Base-by-base conservation (phyloP, 257 asterid species). In the Solanum verrucosum region DNA sequence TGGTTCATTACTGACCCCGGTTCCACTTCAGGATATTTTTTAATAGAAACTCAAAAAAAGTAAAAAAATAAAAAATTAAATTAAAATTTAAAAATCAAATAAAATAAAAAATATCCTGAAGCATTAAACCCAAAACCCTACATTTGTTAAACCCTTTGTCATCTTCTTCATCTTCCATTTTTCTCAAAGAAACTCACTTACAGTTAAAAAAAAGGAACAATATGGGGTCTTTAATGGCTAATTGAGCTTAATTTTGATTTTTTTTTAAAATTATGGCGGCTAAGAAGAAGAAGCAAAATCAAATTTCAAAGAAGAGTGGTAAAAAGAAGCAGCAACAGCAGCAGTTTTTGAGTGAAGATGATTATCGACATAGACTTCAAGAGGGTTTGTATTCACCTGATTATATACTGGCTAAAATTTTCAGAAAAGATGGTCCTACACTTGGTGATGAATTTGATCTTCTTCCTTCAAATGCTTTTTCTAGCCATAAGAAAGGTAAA, bases 351-450 rank as follows among this genome's bases (percentile, higher is more conserved):
- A 91, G 74, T 86, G 98, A 93, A 29, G 83, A 88, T 68, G 98
- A 97, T 87, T 94, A 90, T 88, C 71, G 93, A 92, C 89, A 20
- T 86, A 90, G 96, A 88, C 93, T 93, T 68, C 99, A 97, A 94
- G 99, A 96, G 92, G 92, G 92, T 83, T 79, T 94, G 91, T 95
- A 91, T 90, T 88, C 91, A 68, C 90, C 96, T 65, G 99, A 95
- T 87, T 79, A 93, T 87, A 95, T 96, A 92, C 81, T 93, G 46
- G 75, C 92, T 85, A 95, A 93, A 86, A 91, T 93, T 88, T 96
- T 95, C 91, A 89, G 99, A 84, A 94, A 94, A 92, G 99, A 96
- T 81, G 99, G 99, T 18, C 99, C 99, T 31, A 84, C 91, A 59
- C 98, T 96, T 7, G 99, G 99, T 21, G 91, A 59, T 85, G 93